Evolutionary conservation across 139 green algal genomes (phyloP).

Genomic region (Chlamydomonas sphaeroides): DNA sequence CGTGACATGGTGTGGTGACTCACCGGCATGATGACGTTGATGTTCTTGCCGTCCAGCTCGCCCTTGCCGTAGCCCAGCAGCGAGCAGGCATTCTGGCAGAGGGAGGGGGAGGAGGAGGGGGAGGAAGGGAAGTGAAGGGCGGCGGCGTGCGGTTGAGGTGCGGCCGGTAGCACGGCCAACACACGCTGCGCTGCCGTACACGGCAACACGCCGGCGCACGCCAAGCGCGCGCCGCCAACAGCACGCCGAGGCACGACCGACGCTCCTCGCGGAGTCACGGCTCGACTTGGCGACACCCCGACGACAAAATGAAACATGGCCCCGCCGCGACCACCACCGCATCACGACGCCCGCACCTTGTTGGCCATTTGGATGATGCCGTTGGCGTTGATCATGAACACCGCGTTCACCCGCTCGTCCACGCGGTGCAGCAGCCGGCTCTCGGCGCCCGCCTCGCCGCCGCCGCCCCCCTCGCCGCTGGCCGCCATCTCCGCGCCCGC

Average conservation of each 20-base stretch:
- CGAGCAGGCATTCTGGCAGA: constrained; percentile 13
- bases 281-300: too few species aligned
- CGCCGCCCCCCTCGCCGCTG: constrained; percentile 2
- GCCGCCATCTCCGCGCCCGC: constrained; percentile 33
- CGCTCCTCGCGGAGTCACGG: too few species aligned
- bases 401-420: constrained; percentile 46
- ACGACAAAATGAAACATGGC: too few species aligned
- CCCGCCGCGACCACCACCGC: too few species aligned
- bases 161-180: too few species aligned
- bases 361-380: constrained; percentile 61
- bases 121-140: too few species aligned
- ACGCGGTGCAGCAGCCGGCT: constrained; percentile 40
- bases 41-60: constrained; percentile 69
- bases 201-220: too few species aligned
- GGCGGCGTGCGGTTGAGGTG: too few species aligned
- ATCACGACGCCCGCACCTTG: constrained; percentile 32
- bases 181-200: too few species aligned
- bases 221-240: too few species aligned
- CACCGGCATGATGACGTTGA: constrained; percentile 64
- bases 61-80: constrained; percentile 59
- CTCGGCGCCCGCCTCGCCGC: constrained; percentile 9
- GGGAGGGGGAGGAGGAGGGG: not conserved
- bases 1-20: too few species aligned
- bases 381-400: constrained; percentile 53
- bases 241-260: too few species aligned